Conservation (phyloP, 2,329 filamentous ascomycete genomes). For the Colletotrichum trifolii region DNA sequence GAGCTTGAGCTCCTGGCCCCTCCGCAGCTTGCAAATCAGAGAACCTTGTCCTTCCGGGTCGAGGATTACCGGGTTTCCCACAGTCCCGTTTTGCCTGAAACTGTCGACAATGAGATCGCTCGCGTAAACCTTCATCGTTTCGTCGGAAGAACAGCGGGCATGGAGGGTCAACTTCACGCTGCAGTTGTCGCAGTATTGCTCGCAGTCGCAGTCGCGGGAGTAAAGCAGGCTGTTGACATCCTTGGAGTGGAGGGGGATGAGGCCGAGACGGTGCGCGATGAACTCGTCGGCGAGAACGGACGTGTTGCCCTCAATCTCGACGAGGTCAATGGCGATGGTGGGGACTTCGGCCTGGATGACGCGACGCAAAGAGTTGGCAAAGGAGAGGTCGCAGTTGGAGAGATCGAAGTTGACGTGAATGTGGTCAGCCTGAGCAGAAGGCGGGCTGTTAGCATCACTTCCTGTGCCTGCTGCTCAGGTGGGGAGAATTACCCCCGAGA, state of each 20-base stretch:
- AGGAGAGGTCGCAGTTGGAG: conserved; percentile 86
- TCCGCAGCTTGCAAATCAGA: conserved; percentile 89
- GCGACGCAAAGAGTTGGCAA: conserved; percentile 92
- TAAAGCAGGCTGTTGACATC: conserved; percentile 86
- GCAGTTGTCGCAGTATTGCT: conserved; percentile 93
- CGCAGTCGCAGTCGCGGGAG: conserved; percentile 95
- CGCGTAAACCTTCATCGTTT: conserved; percentile 94
- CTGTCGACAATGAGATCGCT: conserved; percentile 83
- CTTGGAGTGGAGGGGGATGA: conserved; percentile 87
- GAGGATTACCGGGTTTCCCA: conserved; percentile 85
- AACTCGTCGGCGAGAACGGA: conserved; percentile 98
- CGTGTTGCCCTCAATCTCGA: conserved; percentile 92
- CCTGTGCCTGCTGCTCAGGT: not conserved
- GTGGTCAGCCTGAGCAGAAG: conserved; percentile 72
- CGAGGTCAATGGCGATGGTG: conserved; percentile 92
- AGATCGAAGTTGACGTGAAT: conserved; percentile 92
- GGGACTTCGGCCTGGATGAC: conserved; percentile 94
- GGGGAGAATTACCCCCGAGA: conserved; percentile 61
- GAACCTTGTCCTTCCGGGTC: conserved; percentile 85
- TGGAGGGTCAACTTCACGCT: conserved; percentile 86
- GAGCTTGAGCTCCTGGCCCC: conserved; percentile 89
- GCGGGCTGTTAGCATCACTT: conserved; percentile 32
- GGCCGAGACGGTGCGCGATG: conserved; percentile 89
- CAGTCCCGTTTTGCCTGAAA: conserved; percentile 75
- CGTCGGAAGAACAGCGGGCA: conserved; percentile 85